A percentile compares a stretch with the other conserved stretches of the same genome.
phyloP scores from a whole-genome alignment of 1,284 basidiomycete genomes.

The Ceratobasidium sp. region DNA sequence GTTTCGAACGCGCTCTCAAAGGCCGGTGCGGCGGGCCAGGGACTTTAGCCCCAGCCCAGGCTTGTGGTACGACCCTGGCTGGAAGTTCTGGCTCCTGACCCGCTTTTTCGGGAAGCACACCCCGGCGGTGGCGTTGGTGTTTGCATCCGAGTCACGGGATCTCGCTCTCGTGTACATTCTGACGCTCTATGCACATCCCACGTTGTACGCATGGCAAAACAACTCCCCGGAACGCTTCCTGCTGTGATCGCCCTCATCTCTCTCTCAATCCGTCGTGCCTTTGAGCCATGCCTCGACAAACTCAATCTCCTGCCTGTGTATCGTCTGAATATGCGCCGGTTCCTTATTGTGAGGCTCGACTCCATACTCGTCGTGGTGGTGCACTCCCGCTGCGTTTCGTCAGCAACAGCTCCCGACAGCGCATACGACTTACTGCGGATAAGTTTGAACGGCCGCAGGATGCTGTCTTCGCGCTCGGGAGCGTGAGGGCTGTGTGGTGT shows the following conservation, averaged over 20 bases:
- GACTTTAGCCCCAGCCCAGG: too few species aligned
- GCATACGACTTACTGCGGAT: conserved; percentile 71
- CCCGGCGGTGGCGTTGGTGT: conserved; percentile 24
- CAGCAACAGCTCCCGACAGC: conserved; percentile 4
- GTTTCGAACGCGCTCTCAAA: conserved; percentile 24
- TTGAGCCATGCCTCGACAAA: conserved; percentile 86
- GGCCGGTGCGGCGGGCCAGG: too few species aligned
- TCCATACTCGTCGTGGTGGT: conserved; percentile 91
- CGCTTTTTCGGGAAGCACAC: neutral
- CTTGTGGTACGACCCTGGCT: too few species aligned
- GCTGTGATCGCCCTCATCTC: conserved; percentile 30
- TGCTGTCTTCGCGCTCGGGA: conserved; percentile 67
- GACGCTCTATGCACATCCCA: conserved; percentile 20
- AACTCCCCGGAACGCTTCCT: conserved; percentile 11
- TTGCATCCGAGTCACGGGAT: conserved; percentile 9
- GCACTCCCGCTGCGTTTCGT: conserved; percentile 67
- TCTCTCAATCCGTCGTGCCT: conserved; percentile 46
- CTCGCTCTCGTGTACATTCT: conserved; percentile 15
- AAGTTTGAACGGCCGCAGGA: conserved; percentile 79
- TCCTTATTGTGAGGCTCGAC: conserved; percentile 68
- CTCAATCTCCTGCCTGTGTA: conserved; percentile 78
- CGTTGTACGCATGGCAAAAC: conserved; percentile 38
- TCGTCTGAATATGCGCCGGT: conserved; percentile 76
- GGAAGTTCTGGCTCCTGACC: too few species aligned
- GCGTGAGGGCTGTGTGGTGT: conserved; percentile 86